Conservation (phyloP, 164 flowering plant species). For the Echeveria elegans region DNA sequence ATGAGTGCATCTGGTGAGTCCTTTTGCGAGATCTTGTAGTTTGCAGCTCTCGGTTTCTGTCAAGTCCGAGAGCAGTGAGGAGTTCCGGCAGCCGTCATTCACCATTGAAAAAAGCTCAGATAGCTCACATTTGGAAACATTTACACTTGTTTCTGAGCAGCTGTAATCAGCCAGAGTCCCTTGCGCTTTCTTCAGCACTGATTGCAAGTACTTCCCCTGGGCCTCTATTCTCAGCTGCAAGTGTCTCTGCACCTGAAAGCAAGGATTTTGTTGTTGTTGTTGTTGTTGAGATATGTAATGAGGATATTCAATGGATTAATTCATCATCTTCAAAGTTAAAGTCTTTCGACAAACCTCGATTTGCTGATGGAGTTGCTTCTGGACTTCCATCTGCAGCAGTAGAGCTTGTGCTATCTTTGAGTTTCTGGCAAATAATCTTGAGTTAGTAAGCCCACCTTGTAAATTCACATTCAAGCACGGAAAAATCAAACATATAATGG, state of each 20-base stretch:
- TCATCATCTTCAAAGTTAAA: neutral
- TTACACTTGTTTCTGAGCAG: slow-evolving; percentile 38
- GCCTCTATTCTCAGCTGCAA: slow-evolving; percentile 93
- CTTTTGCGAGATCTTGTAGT: slow-evolving; percentile 18
- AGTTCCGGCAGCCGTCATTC: slow-evolving; percentile 27
- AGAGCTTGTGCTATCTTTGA: slow-evolving; percentile 60
- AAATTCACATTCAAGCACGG: too few species aligned
- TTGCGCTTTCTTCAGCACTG: slow-evolving; percentile 76
- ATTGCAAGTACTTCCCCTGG: slow-evolving; percentile 82
- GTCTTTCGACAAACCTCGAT: slow-evolving; percentile 48
- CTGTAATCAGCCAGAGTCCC: slow-evolving; percentile 59
- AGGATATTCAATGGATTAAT: neutral
- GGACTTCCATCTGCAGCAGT: slow-evolving; percentile 82
- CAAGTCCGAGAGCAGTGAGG: slow-evolving; percentile 43
- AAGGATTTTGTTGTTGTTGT: too few species aligned
- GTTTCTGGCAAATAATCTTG: slow-evolving; percentile 32
- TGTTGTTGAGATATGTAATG: neutral
- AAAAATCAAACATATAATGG: slow-evolving; percentile 8
- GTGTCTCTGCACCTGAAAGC: slow-evolving; percentile 76
- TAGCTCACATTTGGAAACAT: slow-evolving; percentile 52
- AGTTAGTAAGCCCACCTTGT: neutral
- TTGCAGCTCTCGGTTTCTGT: slow-evolving; percentile 36
- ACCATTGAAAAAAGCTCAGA: slow-evolving; percentile 60
- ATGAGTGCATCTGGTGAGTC: slow-evolving; percentile 16
- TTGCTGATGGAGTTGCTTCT: slow-evolving; percentile 81